Percentiles rank a stretch among this genome's conserved stretches.
Evolutionary conservation across 2,329 filamentous ascomycete genomes (phyloP).

Genomic region (Pezicula rhizophila): DNA sequence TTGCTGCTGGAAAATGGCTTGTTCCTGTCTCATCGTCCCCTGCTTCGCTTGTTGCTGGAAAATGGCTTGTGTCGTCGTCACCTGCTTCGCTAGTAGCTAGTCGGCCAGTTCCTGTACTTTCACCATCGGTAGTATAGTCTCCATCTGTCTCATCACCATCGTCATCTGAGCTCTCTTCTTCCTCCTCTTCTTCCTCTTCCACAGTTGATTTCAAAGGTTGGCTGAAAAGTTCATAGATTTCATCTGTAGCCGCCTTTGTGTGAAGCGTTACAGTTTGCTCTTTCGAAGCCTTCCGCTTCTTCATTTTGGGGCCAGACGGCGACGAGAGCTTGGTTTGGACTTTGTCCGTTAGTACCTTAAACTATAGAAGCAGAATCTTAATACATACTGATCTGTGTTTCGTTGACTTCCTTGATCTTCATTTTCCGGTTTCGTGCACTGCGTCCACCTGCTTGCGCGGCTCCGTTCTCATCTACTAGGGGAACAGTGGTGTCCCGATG

Average conservation of each 20-base stretch:
- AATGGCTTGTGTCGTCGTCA: conserved; percentile 63
- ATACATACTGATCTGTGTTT: conserved; percentile 82
- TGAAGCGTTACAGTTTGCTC: conserved; percentile 99
- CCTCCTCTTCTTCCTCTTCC: conserved; percentile 28
- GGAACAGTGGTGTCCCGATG: conserved; percentile 30
- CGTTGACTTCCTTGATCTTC: conserved; percentile 79
- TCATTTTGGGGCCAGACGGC: conserved; percentile 76
- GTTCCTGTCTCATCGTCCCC: conserved; percentile 79
- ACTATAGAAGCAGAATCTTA: no score
- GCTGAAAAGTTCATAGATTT: conserved; percentile 97
- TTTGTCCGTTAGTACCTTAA: conserved; percentile 34
- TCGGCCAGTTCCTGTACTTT: conserved; percentile 75
- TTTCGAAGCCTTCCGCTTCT: conserved; percentile 53
- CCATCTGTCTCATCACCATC: conserved; percentile 54
- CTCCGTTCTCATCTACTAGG: conserved; percentile 53
- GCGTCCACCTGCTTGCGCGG: conserved; percentile 36
- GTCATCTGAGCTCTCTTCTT: conserved; percentile 58
- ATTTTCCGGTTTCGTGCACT: conserved; percentile 58
- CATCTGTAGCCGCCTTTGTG: conserved; percentile 89
- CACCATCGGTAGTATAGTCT: conserved; percentile 78
- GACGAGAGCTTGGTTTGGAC: conserved; percentile 93
- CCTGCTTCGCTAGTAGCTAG: conserved; percentile 60
- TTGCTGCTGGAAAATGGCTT: conserved; percentile 60
- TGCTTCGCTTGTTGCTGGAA: conserved; percentile 62
- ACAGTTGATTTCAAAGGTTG: conserved; percentile 55